These are phyloP conservation scores for Scheffersomyces amazonensis DNA, from an alignment of 805 yeast genomes.

Conservation along the genomic window DNA sequence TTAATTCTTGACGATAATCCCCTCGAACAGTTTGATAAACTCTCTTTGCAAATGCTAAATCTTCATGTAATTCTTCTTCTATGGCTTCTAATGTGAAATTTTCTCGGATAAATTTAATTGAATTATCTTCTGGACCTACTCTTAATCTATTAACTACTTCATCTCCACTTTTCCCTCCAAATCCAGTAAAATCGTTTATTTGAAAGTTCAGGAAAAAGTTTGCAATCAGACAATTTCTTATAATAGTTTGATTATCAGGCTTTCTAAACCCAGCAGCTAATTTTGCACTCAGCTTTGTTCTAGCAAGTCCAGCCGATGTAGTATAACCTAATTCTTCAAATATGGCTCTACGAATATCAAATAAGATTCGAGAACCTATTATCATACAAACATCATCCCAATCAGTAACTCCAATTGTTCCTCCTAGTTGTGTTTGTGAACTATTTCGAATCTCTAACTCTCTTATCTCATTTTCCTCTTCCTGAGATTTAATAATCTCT, in stretches of 20 bases:
- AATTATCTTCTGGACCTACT: constrained; percentile 48
- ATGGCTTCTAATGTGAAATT: constrained; percentile 33
- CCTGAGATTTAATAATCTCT: constrained; percentile 15
- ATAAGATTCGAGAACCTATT: constrained; percentile 62
- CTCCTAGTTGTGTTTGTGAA: constrained; percentile 1
- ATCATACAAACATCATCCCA: constrained; percentile 82
- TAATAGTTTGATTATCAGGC: constrained; percentile 82
- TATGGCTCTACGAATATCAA: constrained; percentile 52
- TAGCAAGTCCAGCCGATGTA: constrained; percentile 84
- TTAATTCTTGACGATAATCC: constrained; percentile 48
- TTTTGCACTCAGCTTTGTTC: constrained; percentile 77
- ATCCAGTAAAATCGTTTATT: constrained; percentile 76
- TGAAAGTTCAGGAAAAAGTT: constrained; percentile 60
- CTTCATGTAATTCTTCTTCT: constrained; percentile 26
- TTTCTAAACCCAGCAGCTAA: constrained; percentile 82
- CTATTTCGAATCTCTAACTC: neutral
- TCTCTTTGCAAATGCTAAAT: constrained; percentile 49
- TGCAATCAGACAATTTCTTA: constrained; percentile 47
- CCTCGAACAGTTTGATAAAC: constrained; percentile 70
- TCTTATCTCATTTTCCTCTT: constrained; percentile 9
- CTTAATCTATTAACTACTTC: constrained; percentile 47
- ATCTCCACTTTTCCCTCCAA: constrained; percentile 89
- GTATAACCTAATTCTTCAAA: constrained; percentile 65
- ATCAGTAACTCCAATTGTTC: constrained; percentile 14
- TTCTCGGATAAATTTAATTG: constrained; percentile 46